Evolutionary conservation across 1,284 basidiomycete species (phyloP), one percentile per base, ranked within the genome.

Genomic region (Ustilago crameri): DNA sequence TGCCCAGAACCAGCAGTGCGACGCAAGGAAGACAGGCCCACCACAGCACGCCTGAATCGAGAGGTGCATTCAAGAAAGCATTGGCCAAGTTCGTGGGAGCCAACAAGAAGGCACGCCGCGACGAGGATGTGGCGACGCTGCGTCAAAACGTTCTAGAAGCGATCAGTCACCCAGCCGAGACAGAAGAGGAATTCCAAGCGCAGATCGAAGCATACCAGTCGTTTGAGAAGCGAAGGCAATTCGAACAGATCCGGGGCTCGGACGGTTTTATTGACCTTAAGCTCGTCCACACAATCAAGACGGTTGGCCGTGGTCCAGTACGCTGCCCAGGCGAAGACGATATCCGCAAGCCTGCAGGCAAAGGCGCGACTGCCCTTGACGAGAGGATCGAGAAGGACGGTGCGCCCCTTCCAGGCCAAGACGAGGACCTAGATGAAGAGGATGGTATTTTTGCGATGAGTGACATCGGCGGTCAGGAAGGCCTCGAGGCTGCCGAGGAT

Each of bases 391-490:
- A 64, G 22, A 55, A 51, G 9, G 83, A 82, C 35, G 77, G 78
- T 74, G 84, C 82, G 48, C 83, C 84, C 78, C 80, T 84, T n/a
- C 84, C 84, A 38, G 83, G 80, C 14, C 87, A 86, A 80, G 84
- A 84, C 69, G 75, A 82, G 47, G 60, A 68, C 41, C 68, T 60
- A 24, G 70, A 60, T 32, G 84, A 83, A 27, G 61, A 63, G 23
- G 71, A 55, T n/a, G 68, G 58, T 12, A 9, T 35, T 12, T 32
- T 91, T 66, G 85, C 87, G 38, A 86, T 85, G 54, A 90, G 91
- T 57, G 91, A 92, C 76, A 84, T 85, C 44, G 91, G 91, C 5
- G 92, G 91, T 15, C 90, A 90, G 45, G 88, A 87, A 24, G 88
- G 85, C 0, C 77, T 90, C 18, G 82, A 72, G 15, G 84, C 82